These are phyloP conservation scores for Heliocybe sulcata DNA, from an alignment of 1,284 basidiomycete genomes.

Conservation along the genomic window DNA sequence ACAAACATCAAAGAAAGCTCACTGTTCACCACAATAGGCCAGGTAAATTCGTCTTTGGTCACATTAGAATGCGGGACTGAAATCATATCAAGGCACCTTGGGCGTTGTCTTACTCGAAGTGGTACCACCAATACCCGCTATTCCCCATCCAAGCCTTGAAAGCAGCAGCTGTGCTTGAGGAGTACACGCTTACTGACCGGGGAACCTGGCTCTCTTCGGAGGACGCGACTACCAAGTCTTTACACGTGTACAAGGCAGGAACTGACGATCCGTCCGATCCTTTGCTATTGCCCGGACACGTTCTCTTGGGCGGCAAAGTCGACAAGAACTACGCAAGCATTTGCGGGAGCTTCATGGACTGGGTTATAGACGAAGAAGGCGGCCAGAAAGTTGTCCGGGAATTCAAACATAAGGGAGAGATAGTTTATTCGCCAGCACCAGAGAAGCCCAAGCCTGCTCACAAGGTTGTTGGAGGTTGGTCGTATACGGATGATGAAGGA, in stretches of 20 bases:
- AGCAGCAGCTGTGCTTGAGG: constrained; percentile 33
- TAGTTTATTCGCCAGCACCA: constrained; percentile 17
- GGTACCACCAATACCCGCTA: constrained; percentile 46
- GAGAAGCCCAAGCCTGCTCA: background rate
- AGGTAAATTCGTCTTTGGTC: constrained; percentile 22
- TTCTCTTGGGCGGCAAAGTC: constrained; percentile 24
- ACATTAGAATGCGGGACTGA: constrained; percentile 1
- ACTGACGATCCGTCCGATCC: constrained; percentile 20
- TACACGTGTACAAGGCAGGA: constrained; percentile 32
- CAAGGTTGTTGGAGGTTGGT: too few species aligned
- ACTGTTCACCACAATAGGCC: constrained; percentile 39
- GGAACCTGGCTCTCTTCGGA: constrained; percentile 38
- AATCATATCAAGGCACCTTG: constrained; percentile 34
- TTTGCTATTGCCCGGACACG: constrained; percentile 31
- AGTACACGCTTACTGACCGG: constrained; percentile 43
- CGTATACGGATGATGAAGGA: too few species aligned
- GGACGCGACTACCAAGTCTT: constrained; percentile 15
- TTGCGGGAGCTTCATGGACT: constrained; percentile 28
- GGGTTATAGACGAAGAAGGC: constrained; percentile 29
- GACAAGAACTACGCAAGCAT: constrained; percentile 18
- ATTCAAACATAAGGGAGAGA: constrained; percentile 22
- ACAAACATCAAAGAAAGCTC: constrained; percentile 47
- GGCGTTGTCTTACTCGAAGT: constrained; percentile 39
- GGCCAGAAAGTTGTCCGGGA: constrained; percentile 29
- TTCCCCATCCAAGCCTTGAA: constrained; percentile 39